Conservation (phyloP, 495 filamentous ascomycete genomes). For the Aspergillus cavernicola region DNA sequence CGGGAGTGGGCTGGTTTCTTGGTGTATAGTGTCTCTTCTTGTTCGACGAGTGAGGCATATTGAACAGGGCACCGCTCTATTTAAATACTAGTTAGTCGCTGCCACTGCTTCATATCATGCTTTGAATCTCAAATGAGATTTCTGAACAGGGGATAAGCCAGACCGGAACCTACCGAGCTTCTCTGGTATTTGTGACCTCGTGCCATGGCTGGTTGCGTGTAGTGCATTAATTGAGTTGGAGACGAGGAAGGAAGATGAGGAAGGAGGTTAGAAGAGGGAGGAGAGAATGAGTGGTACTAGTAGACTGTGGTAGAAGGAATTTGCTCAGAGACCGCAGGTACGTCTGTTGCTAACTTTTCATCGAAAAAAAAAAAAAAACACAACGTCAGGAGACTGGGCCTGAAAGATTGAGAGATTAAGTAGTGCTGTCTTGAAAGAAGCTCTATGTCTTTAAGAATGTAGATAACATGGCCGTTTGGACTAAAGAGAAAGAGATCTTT, state of each 20-base stretch:
- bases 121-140: not conserved
- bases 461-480: no score
- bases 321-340: conserved; percentile 2
- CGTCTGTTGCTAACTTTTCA: not conserved
- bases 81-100: not conserved
- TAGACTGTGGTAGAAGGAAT: not conserved
- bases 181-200: conserved; percentile 9
- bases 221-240: not conserved
- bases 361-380: not conserved
- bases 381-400: no score
- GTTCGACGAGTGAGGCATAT: not conserved
- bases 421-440: no score
- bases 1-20: not conserved
- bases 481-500: no score
- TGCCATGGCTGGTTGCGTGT: not conserved
- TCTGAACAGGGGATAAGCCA: not conserved
- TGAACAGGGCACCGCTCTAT: not conserved
- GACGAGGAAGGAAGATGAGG: not conserved
- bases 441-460: no score
- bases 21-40: not conserved
- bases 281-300: not conserved
- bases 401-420: no score
- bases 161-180: not conserved
- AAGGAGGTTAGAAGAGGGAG: not conserved
- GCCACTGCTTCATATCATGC: no score